These are phyloP conservation scores for Coemansia asiatica DNA, from an alignment of 192 early-diverging fungal genomes.

Conservation along the genomic window DNA sequence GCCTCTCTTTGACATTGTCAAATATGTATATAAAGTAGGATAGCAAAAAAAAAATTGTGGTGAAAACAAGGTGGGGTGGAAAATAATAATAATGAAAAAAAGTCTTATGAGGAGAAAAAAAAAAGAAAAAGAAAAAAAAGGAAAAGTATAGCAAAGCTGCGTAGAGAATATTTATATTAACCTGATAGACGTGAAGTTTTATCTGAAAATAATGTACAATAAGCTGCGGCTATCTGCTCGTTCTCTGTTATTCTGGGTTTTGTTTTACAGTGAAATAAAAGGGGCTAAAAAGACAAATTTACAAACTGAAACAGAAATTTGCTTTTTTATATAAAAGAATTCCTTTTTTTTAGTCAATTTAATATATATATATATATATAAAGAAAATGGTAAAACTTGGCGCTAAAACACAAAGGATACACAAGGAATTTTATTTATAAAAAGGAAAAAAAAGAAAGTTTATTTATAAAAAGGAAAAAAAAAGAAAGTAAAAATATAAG, in stretches of 20 bases:
- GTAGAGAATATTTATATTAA: too few species aligned
- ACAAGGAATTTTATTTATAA: not conserved
- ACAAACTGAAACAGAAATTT: not conserved
- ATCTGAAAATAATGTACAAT: too few species aligned
- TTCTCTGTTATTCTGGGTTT: too few species aligned
- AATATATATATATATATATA: not conserved
- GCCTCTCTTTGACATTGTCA: constrained; percentile 14
- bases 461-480: not conserved
- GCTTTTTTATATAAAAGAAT: too few species aligned
- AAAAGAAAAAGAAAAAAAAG: constrained; percentile 4
- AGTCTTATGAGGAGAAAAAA: not conserved
- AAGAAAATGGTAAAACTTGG: not conserved
- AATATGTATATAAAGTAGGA: not conserved
- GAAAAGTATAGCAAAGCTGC: too few species aligned
- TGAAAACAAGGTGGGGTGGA: too few species aligned
- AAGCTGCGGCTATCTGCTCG: too few species aligned
- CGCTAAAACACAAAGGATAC: not conserved
- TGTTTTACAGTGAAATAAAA: not conserved
- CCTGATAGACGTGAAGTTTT: too few species aligned
- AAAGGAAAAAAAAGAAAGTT: constrained; percentile 1
- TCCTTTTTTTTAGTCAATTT: too few species aligned
- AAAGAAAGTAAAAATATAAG: constrained; percentile 1
- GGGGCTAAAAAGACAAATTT: not conserved
- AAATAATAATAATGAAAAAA: not conserved
- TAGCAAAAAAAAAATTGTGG: not conserved